A percentile compares a stretch with the other conserved stretches of the same genome.
Evolutionary conservation across 805 yeast genomes (phyloP).

Genomic region (Candida schatavii): DNA sequence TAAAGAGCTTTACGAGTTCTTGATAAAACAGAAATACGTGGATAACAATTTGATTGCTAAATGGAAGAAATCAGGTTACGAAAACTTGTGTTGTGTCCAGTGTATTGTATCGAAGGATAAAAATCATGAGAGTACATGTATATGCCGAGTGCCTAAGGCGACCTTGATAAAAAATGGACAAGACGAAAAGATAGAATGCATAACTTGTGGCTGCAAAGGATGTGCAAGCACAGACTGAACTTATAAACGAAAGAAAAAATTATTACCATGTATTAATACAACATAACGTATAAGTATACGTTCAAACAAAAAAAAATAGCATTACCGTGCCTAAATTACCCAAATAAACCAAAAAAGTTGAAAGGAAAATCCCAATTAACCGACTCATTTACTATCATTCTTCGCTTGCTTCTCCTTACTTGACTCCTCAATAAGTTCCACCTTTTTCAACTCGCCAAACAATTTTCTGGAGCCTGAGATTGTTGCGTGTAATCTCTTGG

Average conservation of each 20-base stretch:
- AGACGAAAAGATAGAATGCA: slow-evolving; percentile 48
- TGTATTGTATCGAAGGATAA: slow-evolving; percentile 68
- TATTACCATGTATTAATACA: not conserved
- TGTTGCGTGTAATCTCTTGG: slow-evolving; percentile 7
- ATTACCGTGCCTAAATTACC: no score
- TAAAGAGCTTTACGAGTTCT: slow-evolving; percentile 68
- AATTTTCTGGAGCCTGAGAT: slow-evolving; percentile 13
- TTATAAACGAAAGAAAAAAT: not conserved
- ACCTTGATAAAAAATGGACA: slow-evolving; percentile 34
- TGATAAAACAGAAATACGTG: slow-evolving; percentile 61
- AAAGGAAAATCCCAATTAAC: not conserved
- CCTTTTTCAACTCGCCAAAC: slow-evolving; percentile 18
- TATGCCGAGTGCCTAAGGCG: slow-evolving; percentile 79
- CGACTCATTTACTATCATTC: not conserved
- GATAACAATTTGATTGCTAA: slow-evolving; percentile 74
- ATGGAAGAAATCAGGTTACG: slow-evolving; percentile 84
- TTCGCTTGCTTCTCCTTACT: slow-evolving; percentile 1
- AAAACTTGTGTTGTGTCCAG: slow-evolving; percentile 74
- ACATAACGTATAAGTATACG: not conserved
- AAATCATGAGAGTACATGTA: slow-evolving; percentile 67
- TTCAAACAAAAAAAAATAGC: not conserved
- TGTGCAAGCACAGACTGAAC: slow-evolving; percentile 76
- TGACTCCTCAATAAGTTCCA: slow-evolving; percentile 9
- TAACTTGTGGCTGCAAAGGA: slow-evolving; percentile 83
- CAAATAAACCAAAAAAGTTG: slow-evolving; percentile 2